phyloP scores from a whole-genome alignment of 2,329 filamentous ascomycete species.

The Trichoderma pleuroti region DNA sequence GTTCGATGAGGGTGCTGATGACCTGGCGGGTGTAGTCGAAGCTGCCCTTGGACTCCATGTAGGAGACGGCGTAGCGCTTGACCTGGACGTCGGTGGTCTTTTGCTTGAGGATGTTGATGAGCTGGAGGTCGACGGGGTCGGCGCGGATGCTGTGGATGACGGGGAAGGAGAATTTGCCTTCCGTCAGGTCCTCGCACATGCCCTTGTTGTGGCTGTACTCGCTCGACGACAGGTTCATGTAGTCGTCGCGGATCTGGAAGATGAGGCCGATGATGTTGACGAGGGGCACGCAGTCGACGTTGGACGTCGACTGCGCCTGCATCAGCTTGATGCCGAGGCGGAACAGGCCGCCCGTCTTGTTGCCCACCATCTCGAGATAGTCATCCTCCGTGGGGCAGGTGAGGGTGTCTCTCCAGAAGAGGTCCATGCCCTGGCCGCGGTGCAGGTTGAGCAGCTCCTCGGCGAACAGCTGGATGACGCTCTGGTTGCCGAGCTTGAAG shows the following conservation, averaged over 20 bases:
- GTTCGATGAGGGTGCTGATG: conserved; percentile 58
- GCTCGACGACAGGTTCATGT: conserved; percentile 75
- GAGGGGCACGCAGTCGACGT: conserved; percentile 73
- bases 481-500: conserved; percentile 64
- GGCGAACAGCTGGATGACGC: conserved; percentile 67
- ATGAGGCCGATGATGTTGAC: conserved; percentile 82
- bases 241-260: conserved; percentile 92
- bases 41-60: conserved; percentile 87
- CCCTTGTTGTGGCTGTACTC: conserved; percentile 87
- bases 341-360: conserved; percentile 88
- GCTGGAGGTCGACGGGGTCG: conserved; percentile 68
- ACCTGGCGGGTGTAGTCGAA: conserved; percentile 80
- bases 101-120: conserved; percentile 90
- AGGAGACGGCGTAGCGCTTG: conserved; percentile 83
- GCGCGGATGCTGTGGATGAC: conserved; percentile 89
- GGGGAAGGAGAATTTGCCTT: conserved; percentile 95
- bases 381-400: conserved; percentile 83
- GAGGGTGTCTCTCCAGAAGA: conserved; percentile 83
- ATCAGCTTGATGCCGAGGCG: conserved; percentile 81
- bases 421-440: conserved; percentile 83
- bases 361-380: conserved; percentile 90
- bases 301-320: conserved; percentile 64
- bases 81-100: conserved; percentile 83
- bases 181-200: conserved; percentile 89
- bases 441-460: conserved; percentile 84